Base-by-base conservation (phyloP, 106 monocot genomes). In the Dendrobium catenatum region DNA sequence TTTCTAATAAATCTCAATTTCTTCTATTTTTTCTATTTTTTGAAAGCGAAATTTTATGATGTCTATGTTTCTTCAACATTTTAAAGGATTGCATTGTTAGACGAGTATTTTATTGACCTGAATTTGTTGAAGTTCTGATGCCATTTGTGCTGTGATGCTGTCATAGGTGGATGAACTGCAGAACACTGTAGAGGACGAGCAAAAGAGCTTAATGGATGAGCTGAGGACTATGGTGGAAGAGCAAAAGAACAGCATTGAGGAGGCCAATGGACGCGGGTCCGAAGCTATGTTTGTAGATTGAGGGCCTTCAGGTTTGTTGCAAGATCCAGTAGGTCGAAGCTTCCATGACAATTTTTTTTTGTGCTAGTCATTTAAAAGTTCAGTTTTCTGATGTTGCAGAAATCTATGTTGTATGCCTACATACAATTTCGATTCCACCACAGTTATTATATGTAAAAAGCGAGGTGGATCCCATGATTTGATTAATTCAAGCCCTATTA, bases 151-250 rank as follows among this genome's bases (percentile, higher is more conserved):
- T 43, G 7, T 74, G 11, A 24, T 82, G 74, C 15, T 43, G 7
- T 74, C 17, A 24, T 82, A 96, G 96, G 94, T 96, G 20, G 96
- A 96, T 46, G 96, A 96, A 76, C 49, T 96, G 87, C 96, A 96
- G 77, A 89, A 83, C 76, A 88, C 92, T 5, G 86, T 96, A 8
- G 92, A 95, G 76, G 92, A 89, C 49, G 95, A 95, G 56, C 95
- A 90, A 77, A 92, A 75, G 86, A 86, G 72, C 68, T 54, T 85
- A 13, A 83, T 84, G 15, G 93, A 96, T 37, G 96, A 94, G 84
- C 86, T 88, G 55, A 88, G 84, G 76, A 81, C 73, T 41, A 11
- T 78, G 47, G 46, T 78, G n/a, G 92, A 89, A 78, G 90, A 91
- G 41, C 84, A 86, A 77, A 89, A 84, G 82, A 81, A 54, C 41